Conservation (phyloP, 371 early-diverging fungal genomes). For the Haplosporangium sp. region DNA sequence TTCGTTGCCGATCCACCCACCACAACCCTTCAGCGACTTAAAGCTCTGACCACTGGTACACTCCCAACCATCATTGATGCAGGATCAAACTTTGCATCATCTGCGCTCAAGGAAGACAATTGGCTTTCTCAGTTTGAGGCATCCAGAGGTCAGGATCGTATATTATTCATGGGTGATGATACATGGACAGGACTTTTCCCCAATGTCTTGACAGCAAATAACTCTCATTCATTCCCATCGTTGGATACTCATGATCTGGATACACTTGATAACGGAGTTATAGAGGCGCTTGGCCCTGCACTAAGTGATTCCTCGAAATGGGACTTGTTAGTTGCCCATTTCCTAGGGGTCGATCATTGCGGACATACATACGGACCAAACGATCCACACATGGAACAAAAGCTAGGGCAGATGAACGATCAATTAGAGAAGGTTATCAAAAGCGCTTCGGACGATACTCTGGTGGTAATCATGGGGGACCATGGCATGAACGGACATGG, state of each 20-base stretch:
- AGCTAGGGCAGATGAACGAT: conserved; percentile 87
- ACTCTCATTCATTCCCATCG: conserved; percentile 83
- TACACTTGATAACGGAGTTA: conserved; percentile 91
- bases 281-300: conserved; percentile 71
- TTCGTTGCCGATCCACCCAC: conserved; percentile 97
- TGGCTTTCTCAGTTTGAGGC: conserved; percentile 70
- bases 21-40: conserved; percentile 95
- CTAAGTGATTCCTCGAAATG: conserved; percentile 61
- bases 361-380: conserved; percentile 95
- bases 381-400: conserved; percentile 86
- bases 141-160: conserved; percentile 41
- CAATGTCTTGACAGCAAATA: conserved; percentile 56
- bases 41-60: conserved; percentile 91
- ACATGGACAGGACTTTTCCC: conserved; percentile 94
- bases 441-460: conserved; percentile 85
- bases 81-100: conserved; percentile 92
- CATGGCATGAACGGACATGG: conserved; percentile 99
- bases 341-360: conserved; percentile 96
- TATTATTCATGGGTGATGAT: conserved; percentile 91
- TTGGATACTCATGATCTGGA: conserved; percentile 95
- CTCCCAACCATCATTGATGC: conserved; percentile 96
- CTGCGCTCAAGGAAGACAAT: conserved; percentile 89
- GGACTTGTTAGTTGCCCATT: conserved; percentile 90
- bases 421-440: conserved; percentile 77
- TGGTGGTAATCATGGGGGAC: conserved; percentile 97